Base-by-base conservation (phyloP, 768 basidiomycete genomes). In the Rhizopogon rudus region DNA sequence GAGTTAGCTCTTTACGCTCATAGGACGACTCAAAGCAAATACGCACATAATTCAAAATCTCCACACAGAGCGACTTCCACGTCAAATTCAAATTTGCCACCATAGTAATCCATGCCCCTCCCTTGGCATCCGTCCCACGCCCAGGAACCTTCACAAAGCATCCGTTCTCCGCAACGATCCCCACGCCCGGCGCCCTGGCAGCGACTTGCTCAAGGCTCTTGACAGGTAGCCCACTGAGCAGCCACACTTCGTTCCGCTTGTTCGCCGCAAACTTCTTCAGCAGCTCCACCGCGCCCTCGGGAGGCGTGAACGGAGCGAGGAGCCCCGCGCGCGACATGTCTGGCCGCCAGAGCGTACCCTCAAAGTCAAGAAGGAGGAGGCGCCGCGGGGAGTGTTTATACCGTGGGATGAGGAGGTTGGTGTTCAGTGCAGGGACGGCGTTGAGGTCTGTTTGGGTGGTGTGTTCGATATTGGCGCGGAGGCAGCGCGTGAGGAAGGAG, bases 141-240 rank as follows among this genome's bases (percentile, higher is more conserved):
- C 52, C 37, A 5, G 48, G 48, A 3, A 84, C 80, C 72, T 83
- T 88, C 64, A 93, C 80, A 66, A 84, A 93, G 66, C 92, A 93
- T 1, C 92, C 92, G 57, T 94, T 92, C 74, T 94, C 93, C 0
- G 91, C 90, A 78, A 92, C 84, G 56, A 93, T 82, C 16, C 92
- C 92, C 51, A 93, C 73, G 40, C 77, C 77, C 1, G 88, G 87
- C 10, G 85, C 75, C 57, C 73, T 71, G 55, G 78, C 76, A 12
- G 80, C 81, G 28, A 93, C 72, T 51, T 76, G 75, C 61, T 88
- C 87, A 54, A 94, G 65, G 12, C 80, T 83, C 55, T 76, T 78
- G 28, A 86, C 75, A 10, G 82, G 79, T 48, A 93, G 65, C 6
- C 91, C 91, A 64, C 90, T 91, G 57, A 93, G 71, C 56, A 92